Evolutionary conservation across 805 yeast species (phyloP), one percentile per base, ranked within the genome.

Genomic region (Dipodascopsis uninucleata): DNA sequence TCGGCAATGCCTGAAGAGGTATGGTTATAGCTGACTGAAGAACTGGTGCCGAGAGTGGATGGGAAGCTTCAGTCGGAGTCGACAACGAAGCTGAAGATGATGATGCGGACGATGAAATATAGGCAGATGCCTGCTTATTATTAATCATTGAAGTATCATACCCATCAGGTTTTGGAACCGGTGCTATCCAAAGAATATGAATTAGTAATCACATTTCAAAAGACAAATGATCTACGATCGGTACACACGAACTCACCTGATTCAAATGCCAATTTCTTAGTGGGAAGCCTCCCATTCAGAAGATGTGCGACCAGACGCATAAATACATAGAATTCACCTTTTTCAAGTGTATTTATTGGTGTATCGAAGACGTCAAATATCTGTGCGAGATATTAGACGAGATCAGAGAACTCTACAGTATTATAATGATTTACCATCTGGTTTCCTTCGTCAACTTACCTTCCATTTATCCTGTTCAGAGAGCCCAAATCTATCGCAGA

Each of bases 281-380:
- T 41, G n/a, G 57, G 56, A 23, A 25, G 24, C 18, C 69, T 64
- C 36, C 70, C 69, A 41, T 65, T 64, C 14, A 85, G 63, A 0
- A 82, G 71, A 62, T 86, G 96, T 16, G 95, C 76, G 10, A 88
- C 74, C 17, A 93, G 73, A 57, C 98, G 72, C 42, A 90, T 62
- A 28, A 87, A 73, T 0, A 95, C 96, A 67, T 85, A 93, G 66
- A 93, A 90, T 62, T 88, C 94, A 4, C 95, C 95, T 43, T 88
- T 81, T 58, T 86, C 88, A 43, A 90, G 71, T 2, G 83, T 74
- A 44, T 71, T 71, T 26, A 74, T 48, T 8, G 58, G 59, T 32
- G 47, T 55, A 28, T 60, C 65, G 31, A 67, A 62, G 28, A 66
- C 45, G 16, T 49, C 50, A 28, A 58, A 37, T 28, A 68, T 61